Base-by-base conservation (phyloP, 768 basidiomycete genomes). In the Lentinula lateritia region DNA sequence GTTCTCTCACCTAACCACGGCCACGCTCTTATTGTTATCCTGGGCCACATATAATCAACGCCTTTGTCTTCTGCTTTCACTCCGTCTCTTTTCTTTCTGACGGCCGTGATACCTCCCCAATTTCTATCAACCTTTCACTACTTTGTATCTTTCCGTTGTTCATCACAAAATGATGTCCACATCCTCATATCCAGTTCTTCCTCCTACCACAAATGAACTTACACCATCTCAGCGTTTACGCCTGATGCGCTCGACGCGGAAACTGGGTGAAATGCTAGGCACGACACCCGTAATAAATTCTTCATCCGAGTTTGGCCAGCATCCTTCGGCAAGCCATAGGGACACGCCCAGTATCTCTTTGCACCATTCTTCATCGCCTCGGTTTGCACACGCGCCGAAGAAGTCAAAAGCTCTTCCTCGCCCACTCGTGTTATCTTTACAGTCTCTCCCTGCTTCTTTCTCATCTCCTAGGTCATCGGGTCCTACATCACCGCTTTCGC, bases 241-340 rank as follows among this genome's bases (percentile, higher is more conserved):
- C 45, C 79, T 87, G n/a, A 72, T 86, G 45, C 82, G 82, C 48
- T 82, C 85, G 0, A 81, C 83, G 10, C 77, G 79, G 63, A 88
- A 87, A 69, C 77, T 88, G 32, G 77, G 77, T 10, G 77, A 80
- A 15, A 67, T 88, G 3, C 72, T 87, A 4, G 86, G 87, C 1
- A 68, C 75, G 6, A 75, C 76, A 0, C 78, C 78, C 0, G 65
- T 78, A 60, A 52, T 79, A 36, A 76, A 77, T 32, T 61, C 64
- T 42, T 63, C 66, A 20, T 48, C 63, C 4, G 23, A 46, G 23
- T 32, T 45, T 36, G 57, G 20, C 36, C 36, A 56, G 8, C 46
- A 9, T 28, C 46, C 10, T 48, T 48, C 46, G 46, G 20, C 62
- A 34, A 42, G 52, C 5, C 58, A 65, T 65, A 64, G 38, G 53